phyloP scores from a whole-genome alignment of 257 asterid genomes.

The Solanum medicagineum region DNA sequence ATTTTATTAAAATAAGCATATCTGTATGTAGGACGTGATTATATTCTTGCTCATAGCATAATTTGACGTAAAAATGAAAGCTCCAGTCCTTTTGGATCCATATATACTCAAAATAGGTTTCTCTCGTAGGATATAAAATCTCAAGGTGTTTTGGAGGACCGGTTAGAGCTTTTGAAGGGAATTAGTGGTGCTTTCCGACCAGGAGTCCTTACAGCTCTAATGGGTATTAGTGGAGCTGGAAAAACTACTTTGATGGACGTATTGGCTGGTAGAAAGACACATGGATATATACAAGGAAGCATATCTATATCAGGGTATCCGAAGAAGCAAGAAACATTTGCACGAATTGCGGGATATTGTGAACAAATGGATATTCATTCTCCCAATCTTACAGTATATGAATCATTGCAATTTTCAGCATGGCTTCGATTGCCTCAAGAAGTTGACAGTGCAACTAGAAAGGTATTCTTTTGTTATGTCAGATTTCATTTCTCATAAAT shows the following conservation, averaged over 20 bases:
- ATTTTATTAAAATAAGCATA: not conserved
- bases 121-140: not conserved
- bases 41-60: not conserved
- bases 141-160: not conserved
- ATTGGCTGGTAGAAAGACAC: not conserved
- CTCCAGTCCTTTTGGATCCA: not conserved
- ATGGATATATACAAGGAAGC: not conserved
- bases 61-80: not conserved
- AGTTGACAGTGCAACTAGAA: not conserved
- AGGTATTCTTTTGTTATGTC: not conserved
- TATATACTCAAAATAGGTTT: not conserved
- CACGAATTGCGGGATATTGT: not conserved
- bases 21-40: not conserved
- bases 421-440: not conserved
- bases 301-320: not conserved
- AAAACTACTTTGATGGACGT: not conserved
- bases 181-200: not conserved
- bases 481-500: not conserved
- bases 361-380: not conserved
- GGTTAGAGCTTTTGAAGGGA: not conserved
- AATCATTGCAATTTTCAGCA: not conserved
- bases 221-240: not conserved
- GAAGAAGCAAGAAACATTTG: not conserved
- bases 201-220: not conserved
- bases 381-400: not conserved